Conservation (phyloP, 495 filamentous ascomycete genomes). For the Podospora fimiseda region DNA sequence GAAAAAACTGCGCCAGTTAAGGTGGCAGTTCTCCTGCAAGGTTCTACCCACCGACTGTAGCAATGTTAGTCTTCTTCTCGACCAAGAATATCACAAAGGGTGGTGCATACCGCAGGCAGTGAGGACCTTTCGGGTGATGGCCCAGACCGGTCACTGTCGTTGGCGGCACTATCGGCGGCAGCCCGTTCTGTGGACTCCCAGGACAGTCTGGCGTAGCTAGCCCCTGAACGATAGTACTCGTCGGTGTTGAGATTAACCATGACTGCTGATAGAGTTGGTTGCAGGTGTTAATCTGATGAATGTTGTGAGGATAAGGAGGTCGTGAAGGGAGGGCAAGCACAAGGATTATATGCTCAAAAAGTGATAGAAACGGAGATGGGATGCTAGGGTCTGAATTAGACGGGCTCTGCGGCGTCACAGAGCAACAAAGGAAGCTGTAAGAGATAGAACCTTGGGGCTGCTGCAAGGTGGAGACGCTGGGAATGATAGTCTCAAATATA, state of each 20-base stretch:
- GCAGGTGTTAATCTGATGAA: too few species aligned
- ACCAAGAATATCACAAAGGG: background rate
- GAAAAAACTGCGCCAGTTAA: conserved; percentile 33
- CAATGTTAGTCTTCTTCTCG: conserved; percentile 9
- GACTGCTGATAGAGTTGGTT: background rate
- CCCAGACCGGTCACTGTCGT: conserved; percentile 10
- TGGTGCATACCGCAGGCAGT: background rate
- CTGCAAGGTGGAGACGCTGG: conserved; percentile 17
- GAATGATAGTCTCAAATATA: conserved; percentile 17
- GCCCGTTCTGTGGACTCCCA: conserved; percentile 18
- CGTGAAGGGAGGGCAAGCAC: background rate
- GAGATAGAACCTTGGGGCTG: conserved; percentile 11
- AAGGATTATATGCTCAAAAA: background rate
- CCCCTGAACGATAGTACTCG: background rate
- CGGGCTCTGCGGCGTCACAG: conserved; percentile 7
- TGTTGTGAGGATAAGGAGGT: background rate
- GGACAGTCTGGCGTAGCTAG: conserved; percentile 2
- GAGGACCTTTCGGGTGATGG: background rate
- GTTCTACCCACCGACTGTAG: conserved; percentile 33
- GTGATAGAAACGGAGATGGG: conserved; percentile 2
- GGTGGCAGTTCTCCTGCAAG: conserved; percentile 33
- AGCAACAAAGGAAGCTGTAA: conserved; percentile 24
- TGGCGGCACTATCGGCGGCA: conserved; percentile 6
- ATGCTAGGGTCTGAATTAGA: too few species aligned
- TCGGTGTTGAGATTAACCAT: conserved; percentile 13